These are phyloP conservation scores for Hevea brasiliensis DNA, from an alignment of 345 rosid species.

Conservation along the genomic window DNA sequence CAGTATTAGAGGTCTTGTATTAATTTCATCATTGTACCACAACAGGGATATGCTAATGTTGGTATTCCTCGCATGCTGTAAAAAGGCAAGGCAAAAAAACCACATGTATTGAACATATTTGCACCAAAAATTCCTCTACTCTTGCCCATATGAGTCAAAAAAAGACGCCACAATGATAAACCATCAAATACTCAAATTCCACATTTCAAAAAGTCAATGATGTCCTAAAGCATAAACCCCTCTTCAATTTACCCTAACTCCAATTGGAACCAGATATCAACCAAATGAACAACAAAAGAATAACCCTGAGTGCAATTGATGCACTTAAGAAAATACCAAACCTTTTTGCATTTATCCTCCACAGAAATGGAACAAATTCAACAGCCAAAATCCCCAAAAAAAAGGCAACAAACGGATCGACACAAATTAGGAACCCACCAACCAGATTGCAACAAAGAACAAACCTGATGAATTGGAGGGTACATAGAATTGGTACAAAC, in stretches of 20 bases:
- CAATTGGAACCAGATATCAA: background rate
- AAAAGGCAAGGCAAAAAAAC: background rate
- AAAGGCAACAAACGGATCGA: background rate
- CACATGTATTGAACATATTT: background rate
- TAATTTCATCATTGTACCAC: background rate
- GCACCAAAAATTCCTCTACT: background rate
- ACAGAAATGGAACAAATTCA: background rate
- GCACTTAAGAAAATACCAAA: background rate
- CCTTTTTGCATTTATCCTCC: background rate
- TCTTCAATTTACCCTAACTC: background rate
- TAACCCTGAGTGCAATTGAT: background rate
- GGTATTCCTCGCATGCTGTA: background rate
- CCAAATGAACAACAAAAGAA: background rate
- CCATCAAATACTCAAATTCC: background rate
- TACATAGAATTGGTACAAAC: conserved; percentile 98
- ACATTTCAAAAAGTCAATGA: background rate
- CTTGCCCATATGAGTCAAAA: background rate
- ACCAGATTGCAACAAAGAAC: background rate
- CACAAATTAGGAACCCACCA: background rate
- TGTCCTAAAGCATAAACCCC: background rate
- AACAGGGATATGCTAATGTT: background rate
- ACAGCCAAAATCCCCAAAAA: background rate
- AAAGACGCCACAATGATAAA: background rate
- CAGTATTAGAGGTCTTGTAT: background rate
- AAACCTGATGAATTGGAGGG: conserved; percentile 99